phyloP scores from a whole-genome alignment of 2,329 filamentous ascomycete species.

The Claviceps humidiphila region DNA sequence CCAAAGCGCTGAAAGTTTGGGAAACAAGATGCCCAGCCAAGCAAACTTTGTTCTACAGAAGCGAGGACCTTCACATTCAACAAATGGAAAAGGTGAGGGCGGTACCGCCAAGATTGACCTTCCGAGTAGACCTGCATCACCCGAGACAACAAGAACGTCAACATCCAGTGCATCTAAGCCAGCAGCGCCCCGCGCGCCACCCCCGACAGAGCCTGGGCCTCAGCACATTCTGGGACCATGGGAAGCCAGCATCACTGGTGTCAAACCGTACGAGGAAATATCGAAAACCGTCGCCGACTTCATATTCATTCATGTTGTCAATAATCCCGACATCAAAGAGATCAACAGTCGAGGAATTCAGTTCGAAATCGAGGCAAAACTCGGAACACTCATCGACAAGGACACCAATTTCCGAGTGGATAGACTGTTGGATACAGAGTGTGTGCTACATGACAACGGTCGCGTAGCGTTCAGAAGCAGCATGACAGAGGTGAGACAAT shows the following conservation, averaged over 20 bases:
- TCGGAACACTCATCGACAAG: constrained; percentile 68
- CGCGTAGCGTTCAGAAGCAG: constrained; percentile 66
- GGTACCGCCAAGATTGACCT: constrained; percentile 16
- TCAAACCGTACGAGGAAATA: constrained; percentile 60
- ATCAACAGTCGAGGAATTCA: constrained; percentile 52
- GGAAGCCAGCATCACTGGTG: constrained; percentile 56
- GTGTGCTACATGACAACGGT: constrained; percentile 47
- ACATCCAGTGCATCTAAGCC: constrained; percentile 11
- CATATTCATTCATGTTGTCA: constrained; percentile 58
- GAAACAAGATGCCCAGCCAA: constrained; percentile 24
- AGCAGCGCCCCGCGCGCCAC: constrained; percentile 8
- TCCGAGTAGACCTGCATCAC: constrained; percentile 32
- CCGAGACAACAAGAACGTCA: constrained; percentile 27
- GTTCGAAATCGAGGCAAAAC: constrained; percentile 88
- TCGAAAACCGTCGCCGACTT: constrained; percentile 71
- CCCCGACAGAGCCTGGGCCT: constrained; percentile 16
- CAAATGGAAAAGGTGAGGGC: constrained; percentile 26
- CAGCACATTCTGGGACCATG: constrained; percentile 38
- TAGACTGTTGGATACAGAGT: constrained; percentile 57
- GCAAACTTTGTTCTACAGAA: constrained; percentile 35
- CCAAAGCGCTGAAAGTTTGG: constrained; percentile 23
- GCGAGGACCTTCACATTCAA: constrained; percentile 20
- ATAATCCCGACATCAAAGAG: constrained; percentile 51
- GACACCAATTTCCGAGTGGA: constrained; percentile 56
- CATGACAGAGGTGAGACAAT: constrained; percentile 65